phyloP scores from a whole-genome alignment of 192 early-diverging fungal species.

The Globomyces pollinis-pini region DNA sequence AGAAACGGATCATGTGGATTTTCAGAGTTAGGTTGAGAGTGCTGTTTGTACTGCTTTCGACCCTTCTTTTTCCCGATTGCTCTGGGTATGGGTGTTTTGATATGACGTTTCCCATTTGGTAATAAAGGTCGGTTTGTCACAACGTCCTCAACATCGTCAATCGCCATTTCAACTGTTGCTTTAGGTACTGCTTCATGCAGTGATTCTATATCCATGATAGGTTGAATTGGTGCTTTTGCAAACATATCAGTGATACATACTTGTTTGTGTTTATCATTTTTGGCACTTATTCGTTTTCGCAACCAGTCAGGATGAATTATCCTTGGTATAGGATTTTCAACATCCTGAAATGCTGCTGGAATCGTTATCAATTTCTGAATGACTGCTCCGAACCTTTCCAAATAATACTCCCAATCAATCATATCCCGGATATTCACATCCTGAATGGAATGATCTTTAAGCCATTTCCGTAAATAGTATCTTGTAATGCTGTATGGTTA shows the following conservation, averaged over 20 bases:
- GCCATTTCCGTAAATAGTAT: conserved; percentile 90
- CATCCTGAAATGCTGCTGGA: conserved; percentile 94
- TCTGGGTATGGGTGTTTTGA: background rate
- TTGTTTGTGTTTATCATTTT: conserved; percentile 81
- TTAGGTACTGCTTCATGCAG: conserved; percentile 3
- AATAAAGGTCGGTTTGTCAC: background rate
- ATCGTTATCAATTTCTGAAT: conserved; percentile 98
- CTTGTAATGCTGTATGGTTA: too few relatives aligned
- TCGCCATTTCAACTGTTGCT: conserved; percentile 13
- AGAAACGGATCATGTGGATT: conserved; percentile 56
- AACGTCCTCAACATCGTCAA: conserved; percentile 10
- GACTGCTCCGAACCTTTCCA: conserved; percentile 89
- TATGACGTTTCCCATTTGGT: background rate
- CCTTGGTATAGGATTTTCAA: conserved; percentile 87
- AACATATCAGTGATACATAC: conserved; percentile 82
- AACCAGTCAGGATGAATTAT: conserved; percentile 95
- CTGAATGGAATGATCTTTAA: conserved; percentile 63
- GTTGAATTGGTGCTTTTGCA: conserved; percentile 12
- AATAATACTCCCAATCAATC: conserved; percentile 94
- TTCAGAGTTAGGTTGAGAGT: background rate
- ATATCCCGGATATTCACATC: conserved; percentile 85
- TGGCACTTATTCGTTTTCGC: conserved; percentile 62
- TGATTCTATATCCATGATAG: background rate
- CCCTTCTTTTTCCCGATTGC: background rate
- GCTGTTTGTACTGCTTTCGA: background rate